These are phyloP conservation scores for Madurella mycetomatis DNA, from an alignment of 2,329 filamentous ascomycete genomes.

Conservation along the genomic window DNA sequence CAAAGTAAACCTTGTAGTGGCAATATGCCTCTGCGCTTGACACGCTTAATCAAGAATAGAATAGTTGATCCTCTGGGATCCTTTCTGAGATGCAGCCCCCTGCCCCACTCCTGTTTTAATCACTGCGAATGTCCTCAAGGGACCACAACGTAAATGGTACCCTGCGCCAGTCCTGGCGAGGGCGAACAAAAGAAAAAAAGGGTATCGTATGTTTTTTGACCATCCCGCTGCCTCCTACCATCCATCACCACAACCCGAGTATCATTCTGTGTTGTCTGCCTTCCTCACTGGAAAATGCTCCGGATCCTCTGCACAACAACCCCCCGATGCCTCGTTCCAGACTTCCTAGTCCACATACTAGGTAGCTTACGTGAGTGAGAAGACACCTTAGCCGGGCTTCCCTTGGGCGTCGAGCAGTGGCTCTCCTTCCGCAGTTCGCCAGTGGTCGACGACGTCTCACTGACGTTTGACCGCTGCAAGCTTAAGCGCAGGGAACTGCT, in stretches of 20 bases:
- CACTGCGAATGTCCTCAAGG: too few relatives aligned
- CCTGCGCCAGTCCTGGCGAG: too few relatives aligned
- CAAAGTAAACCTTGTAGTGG: too few relatives aligned
- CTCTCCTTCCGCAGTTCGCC: slow-evolving; percentile 27
- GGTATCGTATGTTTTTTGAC: background rate
- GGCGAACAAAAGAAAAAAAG: too few relatives aligned
- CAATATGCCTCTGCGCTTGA: too few relatives aligned
- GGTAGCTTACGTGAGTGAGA: slow-evolving; percentile 27
- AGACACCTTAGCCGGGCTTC: slow-evolving; percentile 11
- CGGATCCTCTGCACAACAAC: slow-evolving; percentile 39
- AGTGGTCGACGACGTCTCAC: slow-evolving; percentile 5
- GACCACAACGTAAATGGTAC: too few relatives aligned
- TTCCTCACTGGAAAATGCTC: slow-evolving; percentile 40
- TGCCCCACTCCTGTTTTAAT: too few relatives aligned
- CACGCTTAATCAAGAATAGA: too few relatives aligned
- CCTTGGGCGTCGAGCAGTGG: too few relatives aligned
- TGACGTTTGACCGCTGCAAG: slow-evolving; percentile 9
- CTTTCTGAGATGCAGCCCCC: too few relatives aligned
- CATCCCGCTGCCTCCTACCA: background rate
- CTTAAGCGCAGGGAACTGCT: slow-evolving; percentile 23
- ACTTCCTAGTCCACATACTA: slow-evolving; percentile 33
- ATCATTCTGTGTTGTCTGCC: background rate
- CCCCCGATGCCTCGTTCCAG: slow-evolving; percentile 35
- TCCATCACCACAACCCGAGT: background rate
- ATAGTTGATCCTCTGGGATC: too few relatives aligned